A percentile compares a stretch with the other conserved stretches of the same genome.
Conservation (phyloP, 495 filamentous ascomycete genomes). For the Jackrogersella minutella region DNA sequence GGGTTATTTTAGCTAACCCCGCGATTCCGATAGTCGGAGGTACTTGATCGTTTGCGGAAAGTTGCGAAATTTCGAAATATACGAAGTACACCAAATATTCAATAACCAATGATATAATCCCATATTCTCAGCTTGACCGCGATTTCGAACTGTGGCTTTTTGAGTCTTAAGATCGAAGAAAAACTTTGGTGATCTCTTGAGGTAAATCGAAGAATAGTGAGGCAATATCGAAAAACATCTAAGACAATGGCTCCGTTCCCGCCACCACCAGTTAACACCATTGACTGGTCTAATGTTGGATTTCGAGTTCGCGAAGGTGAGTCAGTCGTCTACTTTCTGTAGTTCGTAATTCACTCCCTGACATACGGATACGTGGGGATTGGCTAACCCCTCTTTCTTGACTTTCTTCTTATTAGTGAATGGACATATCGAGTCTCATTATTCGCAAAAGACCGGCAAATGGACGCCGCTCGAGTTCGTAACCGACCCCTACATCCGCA, state of each 20-base stretch:
- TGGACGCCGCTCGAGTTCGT: conserved; percentile 81
- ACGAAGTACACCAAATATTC: conserved; percentile 1
- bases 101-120: conserved; percentile 32
- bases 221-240: no score
- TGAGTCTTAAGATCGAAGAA: no score
- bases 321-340: conserved; percentile 21
- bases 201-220: conserved; percentile 17
- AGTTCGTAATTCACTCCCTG: no score
- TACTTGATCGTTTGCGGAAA: background rate
- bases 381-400: conserved; percentile 18
- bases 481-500: conserved; percentile 75
- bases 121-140: conserved; percentile 23
- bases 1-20: conserved; percentile 22
- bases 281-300: conserved; percentile 92
- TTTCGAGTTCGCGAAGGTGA: conserved; percentile 89
- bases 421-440: conserved; percentile 79
- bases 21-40: conserved; percentile 39
- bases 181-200: no score
- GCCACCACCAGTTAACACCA: conserved; percentile 80
- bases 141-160: background rate
- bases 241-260: conserved; percentile 67
- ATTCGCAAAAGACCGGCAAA: conserved; percentile 70
- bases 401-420: conserved; percentile 62
- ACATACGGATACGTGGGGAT: background rate
- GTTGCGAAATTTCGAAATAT: conserved; percentile 22